These are phyloP conservation scores for Zygosaccharomyces pseudorouxii DNA, from an alignment of 805 yeast species.

Conservation along the genomic window DNA sequence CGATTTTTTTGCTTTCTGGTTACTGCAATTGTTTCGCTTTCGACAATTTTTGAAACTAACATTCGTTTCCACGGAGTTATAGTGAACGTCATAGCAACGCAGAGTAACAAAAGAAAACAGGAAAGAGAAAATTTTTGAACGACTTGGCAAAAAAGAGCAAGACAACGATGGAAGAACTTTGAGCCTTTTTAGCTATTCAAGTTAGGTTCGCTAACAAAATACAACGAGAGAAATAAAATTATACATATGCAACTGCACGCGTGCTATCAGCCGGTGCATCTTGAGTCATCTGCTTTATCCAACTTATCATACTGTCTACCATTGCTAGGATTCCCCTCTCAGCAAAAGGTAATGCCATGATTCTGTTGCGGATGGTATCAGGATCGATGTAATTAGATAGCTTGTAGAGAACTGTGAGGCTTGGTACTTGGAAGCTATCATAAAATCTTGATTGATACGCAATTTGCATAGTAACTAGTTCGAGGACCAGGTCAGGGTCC, in stretches of 20 bases:
- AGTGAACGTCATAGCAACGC: no score
- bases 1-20: no score
- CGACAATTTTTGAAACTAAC: no score
- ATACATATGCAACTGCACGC: background rate
- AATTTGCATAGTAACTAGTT: constrained; percentile 44
- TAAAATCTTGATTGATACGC: constrained; percentile 67
- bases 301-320: constrained; percentile 22
- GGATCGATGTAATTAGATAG: constrained; percentile 25
- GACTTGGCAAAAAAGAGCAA: background rate
- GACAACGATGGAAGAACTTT: no score
- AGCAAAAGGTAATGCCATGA: constrained; percentile 22
- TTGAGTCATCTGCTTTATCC: constrained; percentile 20
- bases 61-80: no score
- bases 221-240: background rate
- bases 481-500: constrained; percentile 38
- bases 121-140: no score
- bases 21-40: no score
- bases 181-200: no score
- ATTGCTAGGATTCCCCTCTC: constrained; percentile 22
- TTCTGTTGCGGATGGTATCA: constrained; percentile 21
- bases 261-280: background rate
- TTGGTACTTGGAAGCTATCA: constrained; percentile 46
- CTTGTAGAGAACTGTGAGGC: constrained; percentile 42
- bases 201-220: no score
- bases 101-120: no score